phyloP scores from a whole-genome alignment of 768 basidiomycete genomes.

The Calocera viscosa region DNA sequence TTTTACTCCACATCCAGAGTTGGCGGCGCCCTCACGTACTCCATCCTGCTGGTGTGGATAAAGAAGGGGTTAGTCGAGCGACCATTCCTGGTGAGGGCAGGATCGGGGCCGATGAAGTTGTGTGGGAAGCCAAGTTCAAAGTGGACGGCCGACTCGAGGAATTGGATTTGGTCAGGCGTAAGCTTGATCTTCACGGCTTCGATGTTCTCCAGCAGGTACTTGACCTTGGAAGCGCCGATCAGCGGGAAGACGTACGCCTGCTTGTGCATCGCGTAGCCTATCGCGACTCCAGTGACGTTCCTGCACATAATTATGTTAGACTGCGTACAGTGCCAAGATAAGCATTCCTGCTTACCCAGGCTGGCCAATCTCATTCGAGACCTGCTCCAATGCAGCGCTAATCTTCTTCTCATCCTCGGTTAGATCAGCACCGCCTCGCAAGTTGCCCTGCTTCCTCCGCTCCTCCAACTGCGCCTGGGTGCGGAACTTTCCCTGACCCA shows the following conservation, averaged over 20 bases:
- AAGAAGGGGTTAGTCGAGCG: neutral
- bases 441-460: neutral
- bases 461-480: constrained; percentile 13
- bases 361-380: constrained; percentile 14
- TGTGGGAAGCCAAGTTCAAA: constrained; percentile 40
- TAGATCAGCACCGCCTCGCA: neutral
- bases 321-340: too few relatives aligned
- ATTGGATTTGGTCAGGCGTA: constrained; percentile 35
- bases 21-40: neutral
- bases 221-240: constrained; percentile 41
- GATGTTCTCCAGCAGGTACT: constrained; percentile 40
- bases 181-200: constrained; percentile 40
- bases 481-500: constrained; percentile 16
- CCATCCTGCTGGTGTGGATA: neutral
- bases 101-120: constrained; percentile 19
- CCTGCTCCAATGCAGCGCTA: constrained; percentile 14
- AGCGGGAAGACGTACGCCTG: constrained; percentile 42
- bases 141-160: constrained; percentile 33
- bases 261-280: constrained; percentile 46
- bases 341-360: neutral
- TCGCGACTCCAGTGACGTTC: constrained; percentile 28
- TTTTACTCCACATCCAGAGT: neutral
- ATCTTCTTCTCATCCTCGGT: constrained; percentile 14
- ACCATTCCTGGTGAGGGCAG: neutral
- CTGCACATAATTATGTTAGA: too few relatives aligned